phyloP scores from a whole-genome alignment of 2,329 filamentous ascomycete genomes.

The Claviceps arundinis region DNA sequence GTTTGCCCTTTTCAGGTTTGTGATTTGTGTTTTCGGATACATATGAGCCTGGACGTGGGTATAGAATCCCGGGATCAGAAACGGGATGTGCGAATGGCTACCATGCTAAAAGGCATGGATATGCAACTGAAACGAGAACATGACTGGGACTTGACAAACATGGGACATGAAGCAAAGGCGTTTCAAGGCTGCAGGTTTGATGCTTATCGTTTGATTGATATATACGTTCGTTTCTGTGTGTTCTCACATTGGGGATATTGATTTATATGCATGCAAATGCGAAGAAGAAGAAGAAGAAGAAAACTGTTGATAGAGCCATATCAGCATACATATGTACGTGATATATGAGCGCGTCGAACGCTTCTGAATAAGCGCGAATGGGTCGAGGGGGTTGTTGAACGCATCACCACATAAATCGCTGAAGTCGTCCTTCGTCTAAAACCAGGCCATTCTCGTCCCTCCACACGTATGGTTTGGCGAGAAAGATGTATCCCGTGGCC shows the following conservation, averaged over 20 bases:
- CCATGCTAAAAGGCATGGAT: not conserved
- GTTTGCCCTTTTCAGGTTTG: no score
- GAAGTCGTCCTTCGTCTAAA: conserved; percentile 42
- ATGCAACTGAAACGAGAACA: conserved; percentile 1
- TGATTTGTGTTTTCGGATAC: not conserved
- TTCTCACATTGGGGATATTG: no score
- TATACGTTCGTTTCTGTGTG: not conserved
- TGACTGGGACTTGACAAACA: not conserved
- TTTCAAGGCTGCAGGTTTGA: conserved; percentile 1
- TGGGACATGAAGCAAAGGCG: conserved; percentile 1
- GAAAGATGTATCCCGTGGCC: conserved; percentile 57
- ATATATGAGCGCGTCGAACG: no score
- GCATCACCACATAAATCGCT: conserved; percentile 73
- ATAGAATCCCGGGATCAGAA: not conserved
- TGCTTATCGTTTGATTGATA: not conserved
- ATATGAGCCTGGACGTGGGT: not conserved
- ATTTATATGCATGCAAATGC: no score
- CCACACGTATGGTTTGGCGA: conserved; percentile 58
- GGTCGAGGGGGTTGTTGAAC: no score
- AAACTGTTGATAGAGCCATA: no score
- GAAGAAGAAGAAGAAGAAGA: no score
- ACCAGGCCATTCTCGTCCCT: conserved; percentile 33
- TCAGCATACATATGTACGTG: no score
- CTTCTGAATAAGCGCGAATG: no score
- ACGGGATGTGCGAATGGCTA: not conserved